Evolutionary conservation across 768 basidiomycete genomes (phyloP), one percentile per base, ranked within the genome.

Genomic region (Suillus variegatus): DNA sequence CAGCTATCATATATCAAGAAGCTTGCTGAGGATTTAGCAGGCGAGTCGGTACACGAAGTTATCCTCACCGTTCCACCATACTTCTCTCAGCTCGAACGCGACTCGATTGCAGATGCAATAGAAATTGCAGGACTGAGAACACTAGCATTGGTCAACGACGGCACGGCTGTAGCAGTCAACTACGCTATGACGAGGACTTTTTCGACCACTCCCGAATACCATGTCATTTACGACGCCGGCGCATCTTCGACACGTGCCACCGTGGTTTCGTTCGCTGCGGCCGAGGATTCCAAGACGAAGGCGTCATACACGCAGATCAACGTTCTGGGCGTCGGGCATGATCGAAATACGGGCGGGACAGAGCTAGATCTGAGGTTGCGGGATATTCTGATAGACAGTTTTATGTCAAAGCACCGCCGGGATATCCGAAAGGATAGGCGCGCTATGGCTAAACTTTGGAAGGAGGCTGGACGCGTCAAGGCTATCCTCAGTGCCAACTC

Each of bases 181-280:
- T 99, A 93, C 73, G 97, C 97, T 51, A 97, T 99, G 95, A 95
- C 95, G 2, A 87, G 97, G 57, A 83, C 88, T 2, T 99, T 99
- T 82, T 67, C 77, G 4, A 80, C 90, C 0, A 80, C 79, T 2
- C 87, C 88, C 0, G 91, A 96, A 72, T 86, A 90, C 75, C 96
- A 99, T 74, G 78, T 99, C 69, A 89, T 99, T 65, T 99, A 92
- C 77, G 97, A 99, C 71, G 93, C 95, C 1, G 97, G 97, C 51
- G 93, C 97, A 6, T 90, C 89, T 1, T 84, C 91, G 5, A 89
- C 90, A 49, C 83, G 87, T 36, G 93, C 94, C 1, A 94, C 93
- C 0, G 78, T 96, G 35, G 92, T 89, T 25, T 82, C 85, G 5
- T 92, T 96, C 77, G 77, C 82, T 22, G 68, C 81, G 6, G 74